Evolutionary conservation across 1,284 basidiomycete species (phyloP), one percentile per base, ranked within the genome.

Genomic region (Apiotrichum veenhuisii): DNA sequence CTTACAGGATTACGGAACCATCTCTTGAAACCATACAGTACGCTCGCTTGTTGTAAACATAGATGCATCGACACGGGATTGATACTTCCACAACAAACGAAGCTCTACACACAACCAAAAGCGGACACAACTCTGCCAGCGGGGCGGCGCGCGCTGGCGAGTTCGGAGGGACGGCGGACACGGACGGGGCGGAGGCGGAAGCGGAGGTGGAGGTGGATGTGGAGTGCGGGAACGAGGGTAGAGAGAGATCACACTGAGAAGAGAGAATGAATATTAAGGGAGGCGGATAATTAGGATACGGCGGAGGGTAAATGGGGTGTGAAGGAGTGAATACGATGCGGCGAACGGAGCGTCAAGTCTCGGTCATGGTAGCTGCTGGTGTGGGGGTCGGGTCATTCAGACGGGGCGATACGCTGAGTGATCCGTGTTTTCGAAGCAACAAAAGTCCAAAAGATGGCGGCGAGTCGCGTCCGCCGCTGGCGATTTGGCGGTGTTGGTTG

Each of bases 11-110:
- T n/a, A n/a, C n/a, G n/a, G n/a, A n/a, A n/a, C n/a, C n/a, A n/a
- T n/a, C n/a, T n/a, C n/a, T n/a, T n/a, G n/a, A n/a, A n/a, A n/a
- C 18, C 37, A 38, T 38, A 38, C 37, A 8, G 8, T 11, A 38
- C 37, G 15, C 17, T n/a, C 45, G 12, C 11, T 15, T 48, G 46
- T 48, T 36, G 46, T 48, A 48, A 36, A 25, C 46, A 48, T 48
- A 48, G 46, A 48, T 48, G 46, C 46, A 48, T 48, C 46, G 46
- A 20, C 40, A 41, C 40, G 40, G 40, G 34, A 34, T 48, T 22
- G 44, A 20, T 33, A 37, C 10, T 41, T 41, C 46, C 46, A 48
- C 46, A 48, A 48, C 46, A 47, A 17, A 48, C 46, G 46, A 48
- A 20, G 46, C 46, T 48, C 33, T 37, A 48, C 46, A 36, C 11